Conservation (phyloP, 1,284 basidiomycete species). For the Cryptococcus amylolentus region DNA sequence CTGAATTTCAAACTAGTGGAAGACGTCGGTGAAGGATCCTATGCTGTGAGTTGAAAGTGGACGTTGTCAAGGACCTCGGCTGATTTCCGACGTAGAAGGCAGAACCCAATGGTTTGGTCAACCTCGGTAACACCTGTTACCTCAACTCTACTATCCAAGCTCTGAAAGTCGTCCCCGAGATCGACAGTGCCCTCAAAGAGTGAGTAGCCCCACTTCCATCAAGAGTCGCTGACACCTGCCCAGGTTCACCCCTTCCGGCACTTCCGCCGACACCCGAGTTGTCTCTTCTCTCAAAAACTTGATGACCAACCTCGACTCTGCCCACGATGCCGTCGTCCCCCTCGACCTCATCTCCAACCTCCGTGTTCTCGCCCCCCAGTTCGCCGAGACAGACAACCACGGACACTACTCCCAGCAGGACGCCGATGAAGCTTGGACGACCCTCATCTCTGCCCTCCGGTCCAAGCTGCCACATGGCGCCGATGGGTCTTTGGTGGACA, state of each 20-base stretch:
- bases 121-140: constrained; percentile 57
- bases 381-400: constrained; percentile 67
- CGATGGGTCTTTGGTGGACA: constrained; percentile 64
- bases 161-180: constrained; percentile 82
- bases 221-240: constrained; percentile 2
- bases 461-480: constrained; percentile 58
- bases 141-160: constrained; percentile 95
- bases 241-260: constrained; percentile 18
- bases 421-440: constrained; percentile 91
- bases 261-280: constrained; percentile 51
- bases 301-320: constrained; percentile 67
- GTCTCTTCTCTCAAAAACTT: constrained; percentile 64
- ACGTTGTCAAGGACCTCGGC: not conserved
- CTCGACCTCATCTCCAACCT: constrained; percentile 67
- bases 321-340: constrained; percentile 75
- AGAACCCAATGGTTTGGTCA: constrained; percentile 43
- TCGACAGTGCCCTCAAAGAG: constrained; percentile 65
- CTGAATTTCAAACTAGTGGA: not conserved
- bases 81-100: constrained; percentile 54
- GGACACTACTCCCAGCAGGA: constrained; percentile 86
- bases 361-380: constrained; percentile 82
- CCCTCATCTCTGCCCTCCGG: constrained; percentile 74
- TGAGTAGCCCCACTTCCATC: constrained; percentile 45
- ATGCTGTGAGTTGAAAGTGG: constrained; percentile 5
- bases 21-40: constrained; percentile 17